Conservation (phyloP, 78 protist genomes). For the Cavenderia fasciculata region DNA sequence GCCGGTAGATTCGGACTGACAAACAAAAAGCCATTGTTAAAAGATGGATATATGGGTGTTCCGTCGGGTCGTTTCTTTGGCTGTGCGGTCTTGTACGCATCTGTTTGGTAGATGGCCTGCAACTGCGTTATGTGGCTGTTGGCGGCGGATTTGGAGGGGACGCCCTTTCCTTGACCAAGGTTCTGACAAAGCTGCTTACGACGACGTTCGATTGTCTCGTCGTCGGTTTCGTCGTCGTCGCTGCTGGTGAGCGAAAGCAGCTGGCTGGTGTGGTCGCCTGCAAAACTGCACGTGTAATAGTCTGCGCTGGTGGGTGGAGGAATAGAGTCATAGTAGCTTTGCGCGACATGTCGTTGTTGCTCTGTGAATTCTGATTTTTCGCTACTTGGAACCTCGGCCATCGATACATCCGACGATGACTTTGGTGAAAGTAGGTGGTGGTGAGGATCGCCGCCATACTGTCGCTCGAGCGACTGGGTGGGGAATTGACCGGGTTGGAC, state of each 20-base stretch:
- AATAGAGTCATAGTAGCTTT: constrained; percentile 1
- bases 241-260: no score
- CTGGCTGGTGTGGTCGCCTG: constrained; percentile 5
- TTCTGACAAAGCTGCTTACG: neutral
- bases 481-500: constrained; percentile 60
- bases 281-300: no score
- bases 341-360: neutral
- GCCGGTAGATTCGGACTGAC: constrained; percentile 53
- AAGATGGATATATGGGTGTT: constrained; percentile 60
- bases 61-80: constrained; percentile 37
- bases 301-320: neutral
- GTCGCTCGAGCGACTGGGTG: constrained; percentile 42
- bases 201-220: neutral
- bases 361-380: neutral
- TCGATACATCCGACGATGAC: neutral
- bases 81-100: neutral
- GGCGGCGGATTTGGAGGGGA: neutral
- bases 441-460: neutral
- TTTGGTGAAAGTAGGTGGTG: neutral
- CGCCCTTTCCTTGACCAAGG: neutral
- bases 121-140: neutral
- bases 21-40: constrained; percentile 49
- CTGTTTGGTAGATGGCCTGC: neutral
- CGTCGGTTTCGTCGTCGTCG: constrained; percentile 4
- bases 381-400: neutral